Evolutionary conservation across 345 rosid species (phyloP).

Genomic region (Trapa incisa): DNA sequence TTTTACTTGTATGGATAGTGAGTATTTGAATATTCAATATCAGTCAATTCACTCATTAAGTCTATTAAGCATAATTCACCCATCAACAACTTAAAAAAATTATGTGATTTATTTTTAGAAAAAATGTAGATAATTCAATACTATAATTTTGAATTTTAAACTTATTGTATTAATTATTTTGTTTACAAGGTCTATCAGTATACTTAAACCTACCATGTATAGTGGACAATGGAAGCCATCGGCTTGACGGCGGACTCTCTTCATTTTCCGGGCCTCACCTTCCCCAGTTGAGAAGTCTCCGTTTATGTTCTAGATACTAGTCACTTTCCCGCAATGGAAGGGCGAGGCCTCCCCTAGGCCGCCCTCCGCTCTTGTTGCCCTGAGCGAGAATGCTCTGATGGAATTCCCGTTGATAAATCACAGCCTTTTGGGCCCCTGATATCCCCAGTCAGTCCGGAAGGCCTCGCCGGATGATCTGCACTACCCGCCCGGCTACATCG

Average conservation of each 20-base stretch:
- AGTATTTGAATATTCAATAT: too few relatives aligned
- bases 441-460: conserved; percentile 12
- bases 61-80: too few relatives aligned
- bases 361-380: conserved; percentile 11
- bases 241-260: conserved; percentile 4
- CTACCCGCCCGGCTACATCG: conserved; percentile 71
- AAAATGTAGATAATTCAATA: too few relatives aligned
- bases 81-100: too few relatives aligned
- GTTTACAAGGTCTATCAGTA: too few relatives aligned
- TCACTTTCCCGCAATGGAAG: conserved; percentile 17
- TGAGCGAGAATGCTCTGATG: conserved; percentile 10
- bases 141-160: too few relatives aligned
- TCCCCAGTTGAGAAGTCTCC: neutral
- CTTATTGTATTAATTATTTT: too few relatives aligned
- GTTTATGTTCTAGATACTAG: conserved; percentile 12
- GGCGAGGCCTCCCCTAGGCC: conserved; percentile 12
- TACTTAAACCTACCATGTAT: too few relatives aligned
- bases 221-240: conserved; percentile 12
- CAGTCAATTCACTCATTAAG: too few relatives aligned
- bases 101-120: too few relatives aligned
- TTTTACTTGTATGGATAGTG: too few relatives aligned
- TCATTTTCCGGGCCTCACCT: conserved; percentile 4
- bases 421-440: neutral
- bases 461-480: conserved; percentile 53
- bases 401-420: conserved; percentile 1